These are phyloP conservation scores for Cladosporium cucumerinum DNA, from an alignment of 2,329 filamentous ascomycete species.

Conservation along the genomic window DNA sequence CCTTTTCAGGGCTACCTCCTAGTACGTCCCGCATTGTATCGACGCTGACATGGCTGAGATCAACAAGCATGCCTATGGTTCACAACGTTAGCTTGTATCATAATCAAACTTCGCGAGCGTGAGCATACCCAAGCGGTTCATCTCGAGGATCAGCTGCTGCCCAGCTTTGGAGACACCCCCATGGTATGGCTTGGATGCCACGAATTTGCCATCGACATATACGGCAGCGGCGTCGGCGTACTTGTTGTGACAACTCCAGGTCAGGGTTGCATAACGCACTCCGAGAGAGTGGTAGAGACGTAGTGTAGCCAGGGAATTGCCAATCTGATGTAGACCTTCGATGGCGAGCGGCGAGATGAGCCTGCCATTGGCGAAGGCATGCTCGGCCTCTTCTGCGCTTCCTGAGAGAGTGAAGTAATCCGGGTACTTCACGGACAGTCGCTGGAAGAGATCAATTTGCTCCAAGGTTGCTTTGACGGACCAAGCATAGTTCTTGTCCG, in stretches of 20 bases:
- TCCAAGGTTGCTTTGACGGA: conserved; percentile 66
- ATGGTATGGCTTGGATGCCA: conserved; percentile 56
- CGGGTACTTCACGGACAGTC: conserved; percentile 63
- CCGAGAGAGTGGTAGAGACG: conserved; percentile 74
- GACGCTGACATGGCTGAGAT: conserved; percentile 72
- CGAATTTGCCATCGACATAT: conserved; percentile 42
- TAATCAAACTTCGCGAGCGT: background rate
- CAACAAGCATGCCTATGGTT: conserved; percentile 80
- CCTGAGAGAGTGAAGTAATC: conserved; percentile 63
- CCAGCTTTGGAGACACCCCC: conserved; percentile 71
- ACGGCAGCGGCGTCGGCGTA: conserved; percentile 82
- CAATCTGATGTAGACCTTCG: conserved; percentile 90
- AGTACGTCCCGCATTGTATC: conserved; percentile 86
- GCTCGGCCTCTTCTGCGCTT: conserved; percentile 59
- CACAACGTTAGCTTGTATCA: background rate
- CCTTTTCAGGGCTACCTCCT: conserved; percentile 45
- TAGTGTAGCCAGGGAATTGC: conserved; percentile 74
- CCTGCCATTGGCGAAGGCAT: conserved; percentile 46
- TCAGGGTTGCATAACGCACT: conserved; percentile 83
- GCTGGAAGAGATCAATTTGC: conserved; percentile 70
- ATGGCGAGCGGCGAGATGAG: conserved; percentile 77
- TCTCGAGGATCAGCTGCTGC: conserved; percentile 69
- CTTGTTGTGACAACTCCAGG: conserved; percentile 88
- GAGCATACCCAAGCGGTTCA: conserved; percentile 88
- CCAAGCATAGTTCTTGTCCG: conserved; percentile 65